These are phyloP conservation scores for Populus pruinosa DNA, from an alignment of 345 rosid genomes.

Conservation along the genomic window DNA sequence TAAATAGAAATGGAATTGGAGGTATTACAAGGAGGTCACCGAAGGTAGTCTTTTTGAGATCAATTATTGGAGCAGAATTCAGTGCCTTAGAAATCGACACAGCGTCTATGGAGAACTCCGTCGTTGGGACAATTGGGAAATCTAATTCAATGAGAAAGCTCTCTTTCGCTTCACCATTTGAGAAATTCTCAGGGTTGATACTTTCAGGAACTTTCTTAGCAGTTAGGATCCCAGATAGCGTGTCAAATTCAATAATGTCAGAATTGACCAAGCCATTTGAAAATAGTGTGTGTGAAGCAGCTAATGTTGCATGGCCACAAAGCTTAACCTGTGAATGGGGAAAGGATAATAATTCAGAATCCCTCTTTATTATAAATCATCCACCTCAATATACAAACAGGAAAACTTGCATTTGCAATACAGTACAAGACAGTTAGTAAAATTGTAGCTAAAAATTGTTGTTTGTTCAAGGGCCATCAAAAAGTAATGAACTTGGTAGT, in stretches of 20 bases:
- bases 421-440: not conserved
- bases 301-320: constrained; percentile 88
- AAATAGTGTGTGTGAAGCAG: constrained; percentile 70
- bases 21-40: constrained; percentile 49
- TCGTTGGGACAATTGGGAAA: constrained; percentile 41
- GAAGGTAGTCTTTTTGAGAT: constrained; percentile 38
- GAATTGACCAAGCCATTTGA: constrained; percentile 47
- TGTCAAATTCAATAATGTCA: constrained; percentile 56
- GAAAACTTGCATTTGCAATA: not conserved
- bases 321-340: constrained; percentile 50
- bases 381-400: not conserved
- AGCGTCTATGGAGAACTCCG: constrained; percentile 34
- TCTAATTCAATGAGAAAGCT: constrained; percentile 47
- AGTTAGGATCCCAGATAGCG: constrained; percentile 58
- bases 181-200: constrained; percentile 2
- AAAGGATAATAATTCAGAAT: not conserved
- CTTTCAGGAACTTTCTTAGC: constrained; percentile 49
- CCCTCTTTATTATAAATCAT: not conserved
- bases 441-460: not conserved
- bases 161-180: constrained; percentile 33
- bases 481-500: too few species aligned
- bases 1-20: not conserved
- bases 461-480: not conserved
- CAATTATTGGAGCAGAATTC: constrained; percentile 45
- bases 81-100: constrained; percentile 46